These are phyloP conservation scores for Monilinia aucupariae DNA, from an alignment of 2,329 filamentous ascomycete genomes.

Conservation along the genomic window DNA sequence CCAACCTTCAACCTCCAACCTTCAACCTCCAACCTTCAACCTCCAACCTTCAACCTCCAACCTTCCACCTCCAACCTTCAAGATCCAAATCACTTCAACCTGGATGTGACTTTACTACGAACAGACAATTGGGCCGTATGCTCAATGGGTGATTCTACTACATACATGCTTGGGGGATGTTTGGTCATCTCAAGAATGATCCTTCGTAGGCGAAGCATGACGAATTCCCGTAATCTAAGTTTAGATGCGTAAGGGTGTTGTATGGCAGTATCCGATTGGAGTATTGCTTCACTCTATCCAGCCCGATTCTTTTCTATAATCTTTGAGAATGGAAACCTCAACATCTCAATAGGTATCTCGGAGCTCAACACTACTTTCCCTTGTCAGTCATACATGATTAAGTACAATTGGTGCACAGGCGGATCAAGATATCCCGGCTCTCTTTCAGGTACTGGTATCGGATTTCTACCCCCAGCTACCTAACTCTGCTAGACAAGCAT, in stretches of 20 bases:
- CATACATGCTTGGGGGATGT: background rate
- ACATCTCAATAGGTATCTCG: too few relatives aligned
- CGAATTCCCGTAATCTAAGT: background rate
- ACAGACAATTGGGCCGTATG: background rate
- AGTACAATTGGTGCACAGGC: too few relatives aligned
- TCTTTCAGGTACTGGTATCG: background rate
- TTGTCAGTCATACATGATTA: background rate
- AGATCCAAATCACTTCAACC: background rate
- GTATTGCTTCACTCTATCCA: too few relatives aligned
- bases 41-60: too few relatives aligned
- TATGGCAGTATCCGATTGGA: too few relatives aligned
- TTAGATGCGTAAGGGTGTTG: background rate
- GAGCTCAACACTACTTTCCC: too few relatives aligned
- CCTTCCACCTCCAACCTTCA: too few relatives aligned
- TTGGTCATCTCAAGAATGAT: background rate
- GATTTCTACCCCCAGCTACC: background rate
- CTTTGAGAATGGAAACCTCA: too few relatives aligned
- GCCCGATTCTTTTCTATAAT: too few relatives aligned
- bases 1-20: background rate
- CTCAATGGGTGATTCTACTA: background rate
- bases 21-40: too few relatives aligned
- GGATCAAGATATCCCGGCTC: background rate
- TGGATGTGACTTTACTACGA: background rate
- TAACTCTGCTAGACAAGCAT: background rate
- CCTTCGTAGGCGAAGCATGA: too few relatives aligned